Evolutionary conservation across 176 grass and related monocot species (phyloP).

Genomic region (bread wheat (Triticum aestivum)): DNA sequence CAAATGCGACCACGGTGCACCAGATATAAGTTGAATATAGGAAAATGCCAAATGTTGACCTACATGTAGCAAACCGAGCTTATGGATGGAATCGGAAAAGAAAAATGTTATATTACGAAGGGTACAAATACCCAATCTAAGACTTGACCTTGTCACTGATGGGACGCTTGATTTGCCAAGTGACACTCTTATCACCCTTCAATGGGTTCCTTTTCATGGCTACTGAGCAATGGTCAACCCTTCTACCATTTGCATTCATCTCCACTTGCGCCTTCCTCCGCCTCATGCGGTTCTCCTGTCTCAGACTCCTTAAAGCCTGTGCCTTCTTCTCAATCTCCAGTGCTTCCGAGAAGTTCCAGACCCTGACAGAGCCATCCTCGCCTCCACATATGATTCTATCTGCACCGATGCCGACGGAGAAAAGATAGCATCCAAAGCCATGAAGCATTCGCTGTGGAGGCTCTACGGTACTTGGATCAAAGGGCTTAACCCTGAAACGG

Average conservation of each 20-base stretch:
- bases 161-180: conserved; percentile 69
- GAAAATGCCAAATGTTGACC: conserved; percentile 31
- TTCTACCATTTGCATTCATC: conserved; percentile 63
- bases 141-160: conserved; percentile 63
- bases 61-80: conserved; percentile 23
- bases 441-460: conserved; percentile 92
- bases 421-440: conserved; percentile 82
- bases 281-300: conserved; percentile 94
- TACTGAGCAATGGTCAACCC: conserved; percentile 57
- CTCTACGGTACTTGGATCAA: conserved; percentile 51
- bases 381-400: conserved; percentile 91
- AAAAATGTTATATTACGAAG: conserved; percentile 8
- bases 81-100: conserved; percentile 3
- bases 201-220: conserved; percentile 65
- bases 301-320: conserved; percentile 55
- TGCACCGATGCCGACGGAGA: conserved; percentile 62
- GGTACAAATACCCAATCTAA: conserved; percentile 35
- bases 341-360: conserved; percentile 95
- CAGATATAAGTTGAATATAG: conserved; percentile 14
- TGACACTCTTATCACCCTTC: conserved; percentile 53
- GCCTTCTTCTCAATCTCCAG: conserved; percentile 81
- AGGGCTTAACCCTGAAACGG: conserved; percentile 27
- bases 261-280: conserved; percentile 71
- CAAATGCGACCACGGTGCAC: background rate
- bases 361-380: conserved; percentile 79